Percentiles rank a stretch among this genome's conserved stretches.
phyloP scores from a whole-genome alignment of 2,329 filamentous ascomycete species.

The Pseudogymnoascus sp. region DNA sequence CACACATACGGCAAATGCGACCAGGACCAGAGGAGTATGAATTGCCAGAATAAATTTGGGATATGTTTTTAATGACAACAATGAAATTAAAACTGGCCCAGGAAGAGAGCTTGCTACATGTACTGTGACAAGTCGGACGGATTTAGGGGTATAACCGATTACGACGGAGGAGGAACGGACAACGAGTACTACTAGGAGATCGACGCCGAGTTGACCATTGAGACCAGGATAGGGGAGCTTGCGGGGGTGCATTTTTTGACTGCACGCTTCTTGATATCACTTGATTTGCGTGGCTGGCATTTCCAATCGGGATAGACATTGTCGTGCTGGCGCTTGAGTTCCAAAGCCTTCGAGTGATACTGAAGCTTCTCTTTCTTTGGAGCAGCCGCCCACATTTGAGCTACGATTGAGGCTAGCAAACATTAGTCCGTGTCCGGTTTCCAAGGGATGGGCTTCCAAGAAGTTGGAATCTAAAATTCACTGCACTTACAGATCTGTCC shows the following conservation, averaged over 20 bases:
- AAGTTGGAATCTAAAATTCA: background rate
- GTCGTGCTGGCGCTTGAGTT: background rate
- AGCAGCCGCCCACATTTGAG: background rate
- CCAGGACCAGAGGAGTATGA: background rate
- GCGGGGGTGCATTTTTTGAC: background rate
- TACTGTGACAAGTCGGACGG: background rate
- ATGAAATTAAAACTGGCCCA: background rate
- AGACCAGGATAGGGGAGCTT: background rate
- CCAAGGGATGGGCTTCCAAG: background rate
- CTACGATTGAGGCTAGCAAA: background rate
- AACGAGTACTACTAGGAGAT: background rate
- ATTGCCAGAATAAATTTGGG: background rate
- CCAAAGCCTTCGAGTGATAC: background rate
- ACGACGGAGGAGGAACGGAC: background rate
- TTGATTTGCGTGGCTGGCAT: background rate
- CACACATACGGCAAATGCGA: background rate
- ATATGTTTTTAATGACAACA: background rate
- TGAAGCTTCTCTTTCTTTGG: background rate
- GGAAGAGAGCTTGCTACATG: background rate
- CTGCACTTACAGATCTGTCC: background rate
- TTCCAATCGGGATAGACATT: background rate
- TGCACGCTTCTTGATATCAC: background rate
- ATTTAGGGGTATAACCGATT: background rate
- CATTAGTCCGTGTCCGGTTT: background rate
- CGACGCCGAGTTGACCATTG: background rate